These are phyloP conservation scores for Dovyalis caffra DNA, from an alignment of 345 rosid species.

Conservation along the genomic window DNA sequence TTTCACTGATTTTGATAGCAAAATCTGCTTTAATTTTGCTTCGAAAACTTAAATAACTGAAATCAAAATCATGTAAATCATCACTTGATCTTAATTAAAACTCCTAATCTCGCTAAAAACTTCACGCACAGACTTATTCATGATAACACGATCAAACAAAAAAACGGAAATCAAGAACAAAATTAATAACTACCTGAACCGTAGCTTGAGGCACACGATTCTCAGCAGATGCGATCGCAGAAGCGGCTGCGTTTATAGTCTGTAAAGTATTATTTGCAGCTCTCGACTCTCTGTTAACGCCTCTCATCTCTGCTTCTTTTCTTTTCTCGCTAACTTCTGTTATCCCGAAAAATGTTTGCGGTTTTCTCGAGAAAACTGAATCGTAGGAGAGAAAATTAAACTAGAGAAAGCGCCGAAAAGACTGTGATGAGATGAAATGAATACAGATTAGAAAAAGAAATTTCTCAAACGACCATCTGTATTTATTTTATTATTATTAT, in stretches of 20 bases:
- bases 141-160: neutral
- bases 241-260: constrained; percentile 84
- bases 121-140: too few relatives aligned
- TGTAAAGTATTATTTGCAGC: constrained; percentile 46
- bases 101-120: neutral
- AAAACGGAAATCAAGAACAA: neutral
- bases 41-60: neutral
- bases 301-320: constrained; percentile 42
- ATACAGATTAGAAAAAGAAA: too few relatives aligned
- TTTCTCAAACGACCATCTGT: neutral
- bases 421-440: too few relatives aligned
- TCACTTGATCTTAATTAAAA: neutral
- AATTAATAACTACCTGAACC: constrained; percentile 39
- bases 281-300: constrained; percentile 37
- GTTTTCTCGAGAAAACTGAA: constrained; percentile 15
- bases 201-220: constrained; percentile 60
- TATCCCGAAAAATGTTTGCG: constrained; percentile 29
- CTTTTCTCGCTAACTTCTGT: neutral
- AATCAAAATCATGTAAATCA: neutral
- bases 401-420: neutral
- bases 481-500: too few relatives aligned
- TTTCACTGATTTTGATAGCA: constrained; percentile 1
- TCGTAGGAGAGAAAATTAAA: neutral
- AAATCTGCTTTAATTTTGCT: neutral
- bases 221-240: constrained; percentile 78